These are phyloP conservation scores for Penicillium paxilli DNA, from an alignment of 495 filamentous ascomycete species.

Conservation along the genomic window DNA sequence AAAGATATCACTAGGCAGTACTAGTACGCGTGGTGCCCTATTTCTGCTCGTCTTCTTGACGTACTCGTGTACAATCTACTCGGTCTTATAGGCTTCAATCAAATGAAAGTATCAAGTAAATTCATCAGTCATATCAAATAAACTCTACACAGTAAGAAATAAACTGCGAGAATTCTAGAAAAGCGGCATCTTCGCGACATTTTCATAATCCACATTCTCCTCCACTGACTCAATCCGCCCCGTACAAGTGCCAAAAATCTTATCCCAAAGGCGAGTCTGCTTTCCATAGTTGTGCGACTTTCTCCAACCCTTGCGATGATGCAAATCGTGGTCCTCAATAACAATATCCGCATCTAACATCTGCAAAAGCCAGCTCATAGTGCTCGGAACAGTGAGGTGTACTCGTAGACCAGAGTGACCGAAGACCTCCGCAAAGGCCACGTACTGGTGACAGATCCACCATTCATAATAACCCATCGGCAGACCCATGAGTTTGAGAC, in stretches of 20 bases:
- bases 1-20: too few relatives aligned
- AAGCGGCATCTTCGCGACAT: conserved; percentile 31
- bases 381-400: conserved; percentile 34
- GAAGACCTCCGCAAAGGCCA: conserved; percentile 41
- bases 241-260: conserved; percentile 38
- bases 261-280: conserved; percentile 45
- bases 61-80: too few relatives aligned
- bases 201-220: conserved; percentile 40
- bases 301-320: conserved; percentile 45
- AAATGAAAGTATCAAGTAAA: background rate
- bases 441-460: conserved; percentile 45
- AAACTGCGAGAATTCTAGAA: conserved; percentile 6
- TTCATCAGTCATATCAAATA: background rate
- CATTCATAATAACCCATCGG: conserved; percentile 47
- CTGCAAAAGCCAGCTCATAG: conserved; percentile 37
- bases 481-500: conserved; percentile 30
- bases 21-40: too few relatives aligned
- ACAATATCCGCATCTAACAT: conserved; percentile 38
- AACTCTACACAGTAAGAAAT: background rate
- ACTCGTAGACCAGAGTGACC: conserved; percentile 41
- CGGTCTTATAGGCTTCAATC: background rate
- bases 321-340: conserved; percentile 46
- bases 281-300: conserved; percentile 48
- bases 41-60: too few relatives aligned
- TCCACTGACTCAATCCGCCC: conserved; percentile 35